A percentile compares a stretch with the other conserved stretches of the same genome.
Evolutionary conservation across 371 early-diverging fungal species (phyloP).

Genomic region (Batrachochytrium dendrobatidis): DNA sequence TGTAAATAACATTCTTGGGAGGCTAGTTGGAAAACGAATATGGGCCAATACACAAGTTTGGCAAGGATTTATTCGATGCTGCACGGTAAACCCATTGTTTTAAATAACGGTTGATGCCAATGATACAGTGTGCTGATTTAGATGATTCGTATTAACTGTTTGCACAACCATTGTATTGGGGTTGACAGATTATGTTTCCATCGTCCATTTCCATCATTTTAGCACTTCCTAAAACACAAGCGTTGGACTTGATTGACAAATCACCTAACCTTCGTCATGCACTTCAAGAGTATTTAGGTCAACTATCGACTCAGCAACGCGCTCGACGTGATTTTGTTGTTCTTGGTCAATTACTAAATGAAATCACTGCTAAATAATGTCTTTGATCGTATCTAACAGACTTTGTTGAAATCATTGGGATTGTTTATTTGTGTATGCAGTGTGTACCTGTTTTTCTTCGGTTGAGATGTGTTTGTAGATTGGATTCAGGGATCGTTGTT

Average conservation of each 20-base stretch:
- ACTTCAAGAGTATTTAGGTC: neutral
- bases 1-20: constrained; percentile 50
- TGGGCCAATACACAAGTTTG: constrained; percentile 63
- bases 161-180: neutral
- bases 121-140: neutral
- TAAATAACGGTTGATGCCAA: no score
- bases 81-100: constrained; percentile 30
- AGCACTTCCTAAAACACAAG: constrained; percentile 50
- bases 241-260: constrained; percentile 33
- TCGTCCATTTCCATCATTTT: constrained; percentile 50
- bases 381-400: no score
- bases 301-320: neutral
- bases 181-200: constrained; percentile 41
- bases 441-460: no score
- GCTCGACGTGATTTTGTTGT: neutral
- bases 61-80: constrained; percentile 74
- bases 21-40: constrained; percentile 55
- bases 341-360: neutral
- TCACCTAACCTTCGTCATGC: neutral
- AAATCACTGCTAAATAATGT: no score
- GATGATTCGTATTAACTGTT: neutral
- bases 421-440: no score
- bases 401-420: no score
- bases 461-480: no score
- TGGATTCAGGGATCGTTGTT: no score